Base-by-base conservation (phyloP, 257 asterid species). In the Petunia axillaris region DNA sequence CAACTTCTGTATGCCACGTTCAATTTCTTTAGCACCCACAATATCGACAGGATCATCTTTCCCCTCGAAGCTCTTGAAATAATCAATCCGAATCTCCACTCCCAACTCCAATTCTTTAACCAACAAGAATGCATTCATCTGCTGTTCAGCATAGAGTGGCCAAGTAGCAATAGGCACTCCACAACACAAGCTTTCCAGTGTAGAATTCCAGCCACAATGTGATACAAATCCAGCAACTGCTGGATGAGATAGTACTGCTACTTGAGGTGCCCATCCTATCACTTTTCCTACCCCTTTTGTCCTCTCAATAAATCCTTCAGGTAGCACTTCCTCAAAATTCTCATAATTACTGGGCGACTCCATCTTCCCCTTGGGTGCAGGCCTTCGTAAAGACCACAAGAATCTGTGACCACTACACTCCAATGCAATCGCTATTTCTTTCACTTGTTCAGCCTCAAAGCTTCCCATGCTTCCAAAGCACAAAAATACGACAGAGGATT, bases 391-490 rank as follows among this genome's bases (percentile, higher is more conserved):
- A 0, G 86, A 84, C 82, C 84, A 84, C 10, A 84, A 40, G 80
- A 84, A 84, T 1, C 82, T 35, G 37, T 76, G 57, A 16, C 84
- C 77, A 2, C 82, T 84, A 8, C 50, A 39, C 43, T 84, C 84
- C 1, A 84, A 7, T 4, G 76, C 86, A 8, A 15, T 1, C 0
- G 85, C 87, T 40, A 81, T 81, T 75, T 81, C 87, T 16, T 11
- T 77, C 62, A 84, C 77, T 40, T 81, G 87, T 39, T n/a, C 46
- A 1, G 37, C 77, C 1, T 60, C 66, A 36, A 84, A 81, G 48
- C 82, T 60, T 4, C 83, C 87, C 64, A 40, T 44, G 25, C 87
- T 84, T 2, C 87, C 87, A 16, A 84, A 84, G 82, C 87, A 84
- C 54, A 84, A 66, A 46, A 81, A 84, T 55, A 81, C 82, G 1